A percentile compares a stretch with the other conserved stretches of the same genome.
phyloP scores from a whole-genome alignment of 2,329 filamentous ascomycete species.

The Pseudogymnoascus sp. region DNA sequence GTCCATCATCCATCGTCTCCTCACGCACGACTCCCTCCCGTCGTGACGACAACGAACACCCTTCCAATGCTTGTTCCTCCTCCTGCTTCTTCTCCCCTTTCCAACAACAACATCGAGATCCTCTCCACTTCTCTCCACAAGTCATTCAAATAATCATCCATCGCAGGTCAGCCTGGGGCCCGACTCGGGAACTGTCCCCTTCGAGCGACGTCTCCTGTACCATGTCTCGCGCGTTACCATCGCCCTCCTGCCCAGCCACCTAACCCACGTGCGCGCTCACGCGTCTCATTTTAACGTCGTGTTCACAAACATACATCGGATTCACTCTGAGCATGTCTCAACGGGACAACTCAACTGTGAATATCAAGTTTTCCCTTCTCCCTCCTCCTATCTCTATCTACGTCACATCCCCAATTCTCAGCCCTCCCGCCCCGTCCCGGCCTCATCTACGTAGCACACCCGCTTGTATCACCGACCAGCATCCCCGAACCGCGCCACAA shows the following conservation, averaged over 20 bases:
- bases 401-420: background rate
- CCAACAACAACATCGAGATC: background rate
- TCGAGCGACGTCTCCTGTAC: background rate
- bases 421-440: background rate
- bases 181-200: background rate
- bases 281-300: background rate
- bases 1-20: background rate
- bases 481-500: background rate
- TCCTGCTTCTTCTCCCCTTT: background rate
- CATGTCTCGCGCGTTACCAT: background rate
- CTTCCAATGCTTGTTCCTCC: background rate
- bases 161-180: background rate
- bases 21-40: background rate
- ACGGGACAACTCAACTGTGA: background rate
- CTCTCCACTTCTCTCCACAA: background rate
- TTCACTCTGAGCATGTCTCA: background rate
- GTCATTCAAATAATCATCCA: background rate
- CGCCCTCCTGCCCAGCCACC: background rate
- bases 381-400: background rate
- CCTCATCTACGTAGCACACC: background rate
- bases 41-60: background rate
- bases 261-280: constrained; percentile 1
- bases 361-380: background rate
- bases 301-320: background rate
- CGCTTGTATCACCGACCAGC: background rate